These are phyloP conservation scores for Prillingera fragicola DNA, from an alignment of 1,284 basidiomycete genomes.

Conservation along the genomic window DNA sequence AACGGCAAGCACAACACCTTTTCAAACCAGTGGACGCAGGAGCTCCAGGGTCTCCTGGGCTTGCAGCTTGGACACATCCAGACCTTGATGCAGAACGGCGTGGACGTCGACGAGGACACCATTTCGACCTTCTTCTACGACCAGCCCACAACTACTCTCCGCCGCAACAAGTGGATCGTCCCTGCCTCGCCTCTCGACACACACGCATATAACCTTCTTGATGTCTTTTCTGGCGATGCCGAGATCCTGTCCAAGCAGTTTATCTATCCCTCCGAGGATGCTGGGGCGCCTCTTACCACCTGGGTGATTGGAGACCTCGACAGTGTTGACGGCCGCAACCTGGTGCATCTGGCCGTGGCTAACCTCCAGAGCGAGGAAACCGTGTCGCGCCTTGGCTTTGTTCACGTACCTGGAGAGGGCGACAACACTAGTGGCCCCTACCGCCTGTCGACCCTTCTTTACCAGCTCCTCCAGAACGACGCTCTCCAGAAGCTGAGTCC, in stretches of 20 bases:
- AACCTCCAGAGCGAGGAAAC: conserved; percentile 50
- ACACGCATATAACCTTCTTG: conserved; percentile 32
- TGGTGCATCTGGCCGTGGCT: conserved; percentile 60
- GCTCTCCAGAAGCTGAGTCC: conserved; percentile 25
- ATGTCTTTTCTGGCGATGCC: conserved; percentile 28
- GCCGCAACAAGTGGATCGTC: conserved; percentile 57
- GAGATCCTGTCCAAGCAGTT: conserved; percentile 49
- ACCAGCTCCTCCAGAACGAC: conserved; percentile 30
- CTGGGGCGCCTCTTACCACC: conserved; percentile 50
- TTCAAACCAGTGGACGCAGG: conserved; percentile 55
- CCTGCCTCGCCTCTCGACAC: too few species aligned
- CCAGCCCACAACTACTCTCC: conserved; percentile 62
- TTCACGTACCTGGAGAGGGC: conserved; percentile 37
- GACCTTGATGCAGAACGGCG: conserved; percentile 26
- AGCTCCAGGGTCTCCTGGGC: conserved; percentile 60
- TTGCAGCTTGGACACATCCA: conserved; percentile 64
- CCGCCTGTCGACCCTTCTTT: conserved; percentile 40
- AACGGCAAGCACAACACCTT: conserved; percentile 77
- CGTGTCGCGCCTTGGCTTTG: conserved; percentile 45
- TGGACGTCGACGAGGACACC: conserved; percentile 45
- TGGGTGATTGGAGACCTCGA: conserved; percentile 79
- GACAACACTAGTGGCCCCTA: conserved; percentile 9
- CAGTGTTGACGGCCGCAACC: conserved; percentile 53
- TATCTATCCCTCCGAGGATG: conserved; percentile 54
- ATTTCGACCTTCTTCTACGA: conserved; percentile 83